These are phyloP conservation scores for Henningerozyma blattae DNA, from an alignment of 805 yeast genomes.

Conservation along the genomic window DNA sequence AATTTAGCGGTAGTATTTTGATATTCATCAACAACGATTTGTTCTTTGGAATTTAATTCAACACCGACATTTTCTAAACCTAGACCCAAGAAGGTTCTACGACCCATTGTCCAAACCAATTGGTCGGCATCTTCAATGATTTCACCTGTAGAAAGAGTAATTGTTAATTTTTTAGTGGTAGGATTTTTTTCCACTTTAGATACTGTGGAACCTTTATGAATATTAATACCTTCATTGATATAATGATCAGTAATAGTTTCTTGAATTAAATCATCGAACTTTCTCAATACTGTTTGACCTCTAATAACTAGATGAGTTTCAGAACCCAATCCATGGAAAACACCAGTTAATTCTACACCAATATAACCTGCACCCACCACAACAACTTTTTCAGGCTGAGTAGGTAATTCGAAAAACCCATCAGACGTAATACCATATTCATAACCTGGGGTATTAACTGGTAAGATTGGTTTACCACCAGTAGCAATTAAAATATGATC, in stretches of 20 bases:
- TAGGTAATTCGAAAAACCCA: conserved; percentile 72
- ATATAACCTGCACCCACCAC: conserved; percentile 97
- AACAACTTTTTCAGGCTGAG: conserved; percentile 86
- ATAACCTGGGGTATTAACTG: conserved; percentile 62
- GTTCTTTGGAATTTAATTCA: conserved; percentile 43
- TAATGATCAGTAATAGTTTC: conserved; percentile 71
- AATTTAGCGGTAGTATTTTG: conserved; percentile 62
- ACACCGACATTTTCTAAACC: conserved; percentile 72
- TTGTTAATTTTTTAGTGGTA: conserved; percentile 36
- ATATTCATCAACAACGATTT: conserved; percentile 73
- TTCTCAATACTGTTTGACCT: conserved; percentile 81
- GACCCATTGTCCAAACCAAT: conserved; percentile 89
- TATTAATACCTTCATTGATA: conserved; percentile 65
- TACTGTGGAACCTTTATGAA: conserved; percentile 57
- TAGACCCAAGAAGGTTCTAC: conserved; percentile 62
- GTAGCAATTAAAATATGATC: conserved; percentile 82
- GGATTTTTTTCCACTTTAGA: conserved; percentile 34
- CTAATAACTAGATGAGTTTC: conserved; percentile 83
- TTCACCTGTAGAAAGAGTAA: conserved; percentile 30
- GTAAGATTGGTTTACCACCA: conserved; percentile 75
- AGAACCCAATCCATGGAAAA: conserved; percentile 77
- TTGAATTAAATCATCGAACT: conserved; percentile 76
- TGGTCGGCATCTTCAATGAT: conserved; percentile 64
- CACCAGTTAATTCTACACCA: conserved; percentile 92
- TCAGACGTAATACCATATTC: conserved; percentile 81